Conservation (phyloP, 2,329 filamentous ascomycete species). For the Chaetomiaceae sp. region DNA sequence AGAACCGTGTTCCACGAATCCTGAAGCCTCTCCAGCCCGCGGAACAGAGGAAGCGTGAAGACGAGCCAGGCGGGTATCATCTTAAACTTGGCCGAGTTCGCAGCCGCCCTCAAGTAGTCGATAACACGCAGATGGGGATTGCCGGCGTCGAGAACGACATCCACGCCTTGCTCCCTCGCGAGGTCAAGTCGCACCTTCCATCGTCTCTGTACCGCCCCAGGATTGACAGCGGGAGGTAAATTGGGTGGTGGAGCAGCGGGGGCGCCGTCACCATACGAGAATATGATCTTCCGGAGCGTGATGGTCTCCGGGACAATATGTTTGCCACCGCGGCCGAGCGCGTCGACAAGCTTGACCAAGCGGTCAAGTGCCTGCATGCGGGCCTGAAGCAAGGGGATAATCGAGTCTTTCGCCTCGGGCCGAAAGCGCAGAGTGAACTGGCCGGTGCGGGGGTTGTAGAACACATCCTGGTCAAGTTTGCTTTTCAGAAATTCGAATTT, state of each 20-base stretch:
- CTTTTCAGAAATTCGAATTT: conserved; percentile 53
- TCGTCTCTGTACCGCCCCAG: conserved; percentile 24
- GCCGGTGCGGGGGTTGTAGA: conserved; percentile 54
- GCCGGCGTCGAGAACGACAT: conserved; percentile 52
- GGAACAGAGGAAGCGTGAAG: conserved; percentile 60
- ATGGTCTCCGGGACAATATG: conserved; percentile 55
- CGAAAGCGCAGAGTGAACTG: conserved; percentile 59
- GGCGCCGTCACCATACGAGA: conserved; percentile 53
- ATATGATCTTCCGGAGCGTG: conserved; percentile 58
- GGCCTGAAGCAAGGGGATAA: conserved; percentile 54
- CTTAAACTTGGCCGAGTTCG: conserved; percentile 52
- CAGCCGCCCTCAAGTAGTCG: conserved; percentile 52
- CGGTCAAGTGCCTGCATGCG: conserved; percentile 64
- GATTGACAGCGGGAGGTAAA: neutral
- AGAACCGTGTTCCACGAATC: conserved; percentile 43
- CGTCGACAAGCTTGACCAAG: conserved; percentile 64
- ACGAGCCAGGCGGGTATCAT: conserved; percentile 52
- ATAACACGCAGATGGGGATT: conserved; percentile 65
- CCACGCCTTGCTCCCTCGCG: conserved; percentile 44
- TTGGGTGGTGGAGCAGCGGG: neutral
- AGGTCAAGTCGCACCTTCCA: conserved; percentile 58
- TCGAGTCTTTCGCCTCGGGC: conserved; percentile 52
- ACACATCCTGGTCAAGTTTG: conserved; percentile 56
- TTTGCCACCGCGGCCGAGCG: conserved; percentile 53
- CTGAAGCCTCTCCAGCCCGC: conserved; percentile 57